Conservation (phyloP, 73 alveolate species). For the Paramecium bursaria region DNA sequence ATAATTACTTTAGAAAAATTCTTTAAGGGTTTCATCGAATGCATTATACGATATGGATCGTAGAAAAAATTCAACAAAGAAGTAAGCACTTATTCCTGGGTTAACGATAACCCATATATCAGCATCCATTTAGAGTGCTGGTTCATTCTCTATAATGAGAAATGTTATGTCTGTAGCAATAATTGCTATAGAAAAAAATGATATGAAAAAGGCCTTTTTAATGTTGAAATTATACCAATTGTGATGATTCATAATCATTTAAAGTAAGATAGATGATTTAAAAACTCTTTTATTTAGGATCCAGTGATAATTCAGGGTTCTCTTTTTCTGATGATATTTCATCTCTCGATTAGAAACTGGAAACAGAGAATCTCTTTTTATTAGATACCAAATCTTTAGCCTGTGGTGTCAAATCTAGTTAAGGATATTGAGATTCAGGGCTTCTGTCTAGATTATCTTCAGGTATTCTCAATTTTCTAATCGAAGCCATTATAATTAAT, state of each 20-base stretch:
- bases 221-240: neutral
- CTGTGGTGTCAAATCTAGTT: too few species aligned
- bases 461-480: too few species aligned
- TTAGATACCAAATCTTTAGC: too few species aligned
- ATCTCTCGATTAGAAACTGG: too few species aligned
- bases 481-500: too few species aligned
- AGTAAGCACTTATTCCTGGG: slow-evolving; percentile 20
- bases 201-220: neutral
- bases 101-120: slow-evolving; percentile 35
- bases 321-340: too few species aligned
- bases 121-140: neutral
- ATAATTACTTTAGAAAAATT: too few species aligned
- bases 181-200: neutral
- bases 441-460: too few species aligned
- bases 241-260: slow-evolving; percentile 30
- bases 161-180: neutral
- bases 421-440: too few species aligned
- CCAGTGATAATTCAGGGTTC: too few species aligned
- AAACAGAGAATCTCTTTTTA: too few species aligned
- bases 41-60: slow-evolving; percentile 17
- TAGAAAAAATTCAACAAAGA: slow-evolving; percentile 1
- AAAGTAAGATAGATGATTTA: slow-evolving; percentile 4
- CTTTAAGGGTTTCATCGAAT: slow-evolving; percentile 29
- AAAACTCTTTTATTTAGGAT: too few species aligned
- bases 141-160: slow-evolving; percentile 3